phyloP scores from a whole-genome alignment of 768 basidiomycete species.

The Serpula lacrymans region DNA sequence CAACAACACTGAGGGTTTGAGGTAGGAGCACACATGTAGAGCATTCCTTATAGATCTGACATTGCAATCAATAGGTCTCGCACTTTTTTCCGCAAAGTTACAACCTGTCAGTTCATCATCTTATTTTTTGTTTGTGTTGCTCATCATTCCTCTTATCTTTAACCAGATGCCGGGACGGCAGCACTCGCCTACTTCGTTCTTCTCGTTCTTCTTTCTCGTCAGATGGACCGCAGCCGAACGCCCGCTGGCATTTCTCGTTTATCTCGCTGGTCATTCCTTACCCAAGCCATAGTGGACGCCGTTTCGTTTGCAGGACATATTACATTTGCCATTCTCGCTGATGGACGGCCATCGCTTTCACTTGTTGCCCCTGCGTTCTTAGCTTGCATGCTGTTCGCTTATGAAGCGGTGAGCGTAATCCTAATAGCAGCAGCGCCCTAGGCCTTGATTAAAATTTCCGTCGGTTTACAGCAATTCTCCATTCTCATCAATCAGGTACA shows the following conservation, averaged over 20 bases:
- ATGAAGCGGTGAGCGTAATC: constrained; percentile 68
- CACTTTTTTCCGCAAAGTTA: constrained; percentile 72
- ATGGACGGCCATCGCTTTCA: constrained; percentile 77
- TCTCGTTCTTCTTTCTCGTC: constrained; percentile 66
- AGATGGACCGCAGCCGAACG: constrained; percentile 71
- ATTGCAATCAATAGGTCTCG: constrained; percentile 37
- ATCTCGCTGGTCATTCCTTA: constrained; percentile 79
- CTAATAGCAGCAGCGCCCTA: too few species aligned
- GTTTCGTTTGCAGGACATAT: constrained; percentile 87
- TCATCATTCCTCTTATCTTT: constrained; percentile 7
- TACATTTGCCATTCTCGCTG: constrained; percentile 82
- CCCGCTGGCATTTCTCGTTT: constrained; percentile 76
- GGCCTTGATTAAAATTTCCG: too few species aligned
- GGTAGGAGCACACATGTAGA: constrained; percentile 44
- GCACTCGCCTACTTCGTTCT: constrained; percentile 64
- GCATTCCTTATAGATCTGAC: constrained; percentile 3
- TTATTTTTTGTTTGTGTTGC: neutral
- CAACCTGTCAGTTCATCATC: constrained; percentile 45
- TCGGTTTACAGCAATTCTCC: constrained; percentile 67
- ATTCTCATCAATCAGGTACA: constrained; percentile 81
- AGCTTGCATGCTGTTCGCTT: constrained; percentile 73
- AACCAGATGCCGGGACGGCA: constrained; percentile 76
- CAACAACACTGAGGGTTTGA: constrained; percentile 62
- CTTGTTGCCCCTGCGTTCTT: constrained; percentile 83
- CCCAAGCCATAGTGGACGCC: constrained; percentile 76